These are phyloP conservation scores for Epithele typhae DNA, from an alignment of 768 basidiomycete species.

Conservation along the genomic window DNA sequence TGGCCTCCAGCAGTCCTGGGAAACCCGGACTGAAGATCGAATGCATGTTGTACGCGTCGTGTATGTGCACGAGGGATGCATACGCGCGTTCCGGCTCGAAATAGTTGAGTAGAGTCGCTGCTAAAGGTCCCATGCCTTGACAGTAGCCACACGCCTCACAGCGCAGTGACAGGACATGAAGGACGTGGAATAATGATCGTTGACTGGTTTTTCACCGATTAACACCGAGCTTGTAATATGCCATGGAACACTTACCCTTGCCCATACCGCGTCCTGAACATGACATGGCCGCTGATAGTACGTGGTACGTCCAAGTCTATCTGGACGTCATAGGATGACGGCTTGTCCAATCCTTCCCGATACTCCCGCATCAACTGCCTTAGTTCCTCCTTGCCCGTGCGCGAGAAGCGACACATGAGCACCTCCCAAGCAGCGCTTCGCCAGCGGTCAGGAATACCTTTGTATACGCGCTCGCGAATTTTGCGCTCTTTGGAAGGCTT, in stretches of 20 bases:
- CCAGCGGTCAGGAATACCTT: constrained; percentile 97
- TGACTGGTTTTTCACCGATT: constrained; percentile 50
- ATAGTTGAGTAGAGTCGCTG: constrained; percentile 91
- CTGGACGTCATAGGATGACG: constrained; percentile 90
- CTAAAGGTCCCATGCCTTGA: constrained; percentile 98
- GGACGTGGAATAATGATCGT: constrained; percentile 90
- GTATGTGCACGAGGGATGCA: constrained; percentile 79
- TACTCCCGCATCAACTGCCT: constrained; percentile 45
- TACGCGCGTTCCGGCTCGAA: constrained; percentile 88
- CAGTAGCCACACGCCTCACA: constrained; percentile 91
- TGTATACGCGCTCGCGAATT: constrained; percentile 76
- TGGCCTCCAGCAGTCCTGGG: constrained; percentile 92
- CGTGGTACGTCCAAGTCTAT: constrained; percentile 97
- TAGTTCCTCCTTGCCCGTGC: constrained; percentile 42
- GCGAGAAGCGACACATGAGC: constrained; percentile 56
- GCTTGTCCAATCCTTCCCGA: constrained; percentile 63
- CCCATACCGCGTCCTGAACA: constrained; percentile 95
- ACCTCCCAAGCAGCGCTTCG: constrained; percentile 88
- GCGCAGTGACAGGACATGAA: constrained; percentile 86
- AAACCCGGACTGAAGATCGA: constrained; percentile 90
- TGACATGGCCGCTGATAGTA: constrained; percentile 90
- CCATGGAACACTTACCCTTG: constrained; percentile 63
- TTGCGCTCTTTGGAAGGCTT: constrained; percentile 62
- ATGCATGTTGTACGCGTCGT: constrained; percentile 86
- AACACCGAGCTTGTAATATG: background rate